A percentile compares a stretch with the other conserved stretches of the same genome.
Evolutionary conservation across 129 eudicot genomes (phyloP).

Genomic region (Rutidosis leptorrhynchoides): DNA sequence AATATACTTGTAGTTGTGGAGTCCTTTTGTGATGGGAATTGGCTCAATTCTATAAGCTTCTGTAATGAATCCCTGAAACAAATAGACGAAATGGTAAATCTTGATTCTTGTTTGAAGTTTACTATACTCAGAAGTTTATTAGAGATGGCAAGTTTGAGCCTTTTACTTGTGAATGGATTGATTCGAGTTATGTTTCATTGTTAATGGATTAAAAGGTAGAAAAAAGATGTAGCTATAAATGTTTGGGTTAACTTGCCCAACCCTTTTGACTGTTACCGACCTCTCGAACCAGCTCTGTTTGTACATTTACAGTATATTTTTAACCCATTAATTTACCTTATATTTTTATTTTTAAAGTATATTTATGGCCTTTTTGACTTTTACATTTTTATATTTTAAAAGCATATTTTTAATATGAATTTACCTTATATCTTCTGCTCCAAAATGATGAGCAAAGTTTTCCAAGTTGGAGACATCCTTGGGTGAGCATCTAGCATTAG

Average conservation of each 20-base stretch:
- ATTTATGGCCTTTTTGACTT: no score
- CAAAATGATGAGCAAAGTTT: slow-evolving; percentile 73
- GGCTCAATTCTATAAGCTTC: slow-evolving; percentile 45
- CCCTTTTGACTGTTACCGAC: not conserved
- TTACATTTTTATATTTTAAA: no score
- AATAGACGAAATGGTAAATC: slow-evolving; percentile 17
- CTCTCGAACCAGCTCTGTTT: not conserved
- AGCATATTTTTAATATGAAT: no score
- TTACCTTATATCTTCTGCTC: slow-evolving; percentile 69
- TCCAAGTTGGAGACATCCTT: slow-evolving; percentile 53
- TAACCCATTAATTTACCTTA: slow-evolving; percentile 55
- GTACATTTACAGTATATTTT: not conserved
- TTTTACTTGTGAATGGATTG: not conserved
- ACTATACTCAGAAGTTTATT: not conserved
- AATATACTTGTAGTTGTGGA: slow-evolving; percentile 22
- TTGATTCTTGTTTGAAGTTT: slow-evolving; percentile 4
- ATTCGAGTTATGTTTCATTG: not conserved
- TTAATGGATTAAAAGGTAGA: not conserved
- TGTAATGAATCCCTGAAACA: slow-evolving; percentile 57
- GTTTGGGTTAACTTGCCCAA: not conserved
- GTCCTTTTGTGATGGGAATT: slow-evolving; percentile 24
- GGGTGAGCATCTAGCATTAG: slow-evolving; percentile 46
- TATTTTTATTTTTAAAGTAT: no score
- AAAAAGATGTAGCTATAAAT: not conserved
- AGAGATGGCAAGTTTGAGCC: not conserved